A percentile compares a stretch with the other conserved stretches of the same genome.
phyloP scores from a whole-genome alignment of 257 asterid genomes.

The Forsythia suspensa region DNA sequence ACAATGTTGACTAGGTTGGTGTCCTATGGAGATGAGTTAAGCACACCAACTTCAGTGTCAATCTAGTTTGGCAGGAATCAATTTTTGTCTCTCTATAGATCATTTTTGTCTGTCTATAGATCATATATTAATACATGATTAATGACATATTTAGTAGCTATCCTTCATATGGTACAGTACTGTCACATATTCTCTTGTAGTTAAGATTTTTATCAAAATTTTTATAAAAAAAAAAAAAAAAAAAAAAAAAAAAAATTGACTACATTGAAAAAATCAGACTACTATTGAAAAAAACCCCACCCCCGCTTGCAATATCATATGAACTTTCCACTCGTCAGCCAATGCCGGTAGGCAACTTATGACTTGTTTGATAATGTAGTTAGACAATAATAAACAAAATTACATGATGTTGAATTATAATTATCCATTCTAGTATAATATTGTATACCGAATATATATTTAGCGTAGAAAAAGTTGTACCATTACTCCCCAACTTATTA shows the following conservation, averaged over 20 bases:
- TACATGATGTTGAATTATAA: too few species aligned
- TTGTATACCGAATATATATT: too few species aligned
- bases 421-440: too few species aligned
- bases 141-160: conserved; percentile 23
- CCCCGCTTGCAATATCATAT: not conserved
- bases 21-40: conserved; percentile 14
- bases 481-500: not conserved
- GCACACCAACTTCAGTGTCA: conserved; percentile 9
- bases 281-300: too few species aligned
- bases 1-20: conserved; percentile 19
- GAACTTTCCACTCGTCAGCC: not conserved
- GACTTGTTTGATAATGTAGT: too few species aligned
- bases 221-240: too few species aligned
- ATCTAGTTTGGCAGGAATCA: conserved; percentile 14
- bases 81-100: conserved; percentile 19
- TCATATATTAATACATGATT: conserved; percentile 11
- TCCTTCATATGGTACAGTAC: conserved; percentile 4
- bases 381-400: too few species aligned
- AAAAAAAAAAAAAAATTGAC: too few species aligned
- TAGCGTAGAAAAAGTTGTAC: too few species aligned
- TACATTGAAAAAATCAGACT: too few species aligned
- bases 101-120: not conserved
- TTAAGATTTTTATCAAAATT: too few species aligned
- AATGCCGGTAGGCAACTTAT: too few species aligned
- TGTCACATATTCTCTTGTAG: not conserved